Conservation (phyloP, 371 early-diverging fungal species). For the Nosema granulosis region DNA sequence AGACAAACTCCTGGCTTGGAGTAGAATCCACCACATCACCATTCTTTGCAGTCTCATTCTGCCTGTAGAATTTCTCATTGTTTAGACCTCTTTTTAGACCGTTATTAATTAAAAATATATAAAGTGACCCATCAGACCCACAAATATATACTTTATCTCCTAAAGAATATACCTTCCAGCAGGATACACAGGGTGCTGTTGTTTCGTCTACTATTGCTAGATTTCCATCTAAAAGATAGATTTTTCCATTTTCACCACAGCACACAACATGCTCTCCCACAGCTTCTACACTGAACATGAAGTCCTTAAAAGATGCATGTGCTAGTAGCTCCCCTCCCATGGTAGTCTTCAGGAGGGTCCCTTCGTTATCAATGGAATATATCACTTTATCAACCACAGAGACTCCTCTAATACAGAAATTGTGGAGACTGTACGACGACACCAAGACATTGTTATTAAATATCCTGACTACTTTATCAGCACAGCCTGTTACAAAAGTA, state of each 20-base stretch:
- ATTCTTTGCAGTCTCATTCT: conserved; percentile 9
- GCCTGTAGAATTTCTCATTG: background rate
- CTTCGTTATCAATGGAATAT: conserved; percentile 62
- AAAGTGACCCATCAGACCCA: conserved; percentile 62
- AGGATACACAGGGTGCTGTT: conserved; percentile 39
- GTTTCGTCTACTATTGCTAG: conserved; percentile 37
- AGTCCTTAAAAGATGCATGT: conserved; percentile 35
- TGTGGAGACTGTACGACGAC: conserved; percentile 46
- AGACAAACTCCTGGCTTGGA: conserved; percentile 24
- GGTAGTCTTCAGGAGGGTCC: conserved; percentile 50
- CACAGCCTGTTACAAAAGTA: conserved; percentile 60
- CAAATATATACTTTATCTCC: conserved; percentile 41
- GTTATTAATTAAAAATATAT: conserved; percentile 37
- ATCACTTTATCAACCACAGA: conserved; percentile 44
- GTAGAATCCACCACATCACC: too few species aligned
- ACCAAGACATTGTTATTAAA: conserved; percentile 41
- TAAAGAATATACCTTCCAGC: conserved; percentile 47
- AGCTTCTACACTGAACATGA: conserved; percentile 49
- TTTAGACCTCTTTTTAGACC: background rate
- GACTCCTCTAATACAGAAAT: conserved; percentile 56
- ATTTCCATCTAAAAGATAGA: conserved; percentile 43
- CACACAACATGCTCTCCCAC: conserved; percentile 30
- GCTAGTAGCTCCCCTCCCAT: conserved; percentile 45
- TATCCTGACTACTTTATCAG: conserved; percentile 54
- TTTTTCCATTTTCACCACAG: conserved; percentile 63